phyloP scores from a whole-genome alignment of 2,329 filamentous ascomycete species.

The Diaporthe citri region DNA sequence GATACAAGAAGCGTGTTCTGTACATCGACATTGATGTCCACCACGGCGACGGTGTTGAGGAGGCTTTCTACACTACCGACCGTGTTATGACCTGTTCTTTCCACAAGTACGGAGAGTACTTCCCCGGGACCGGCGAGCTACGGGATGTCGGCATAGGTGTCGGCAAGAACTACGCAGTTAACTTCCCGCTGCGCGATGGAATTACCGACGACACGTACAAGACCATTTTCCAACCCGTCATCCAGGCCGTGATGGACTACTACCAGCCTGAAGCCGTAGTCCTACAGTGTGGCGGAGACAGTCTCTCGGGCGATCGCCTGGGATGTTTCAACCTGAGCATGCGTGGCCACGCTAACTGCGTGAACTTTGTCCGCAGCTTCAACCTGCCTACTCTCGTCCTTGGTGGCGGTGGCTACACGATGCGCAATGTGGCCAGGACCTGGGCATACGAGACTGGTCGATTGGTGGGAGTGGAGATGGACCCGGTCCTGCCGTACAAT shows the following conservation, averaged over 20 bases:
- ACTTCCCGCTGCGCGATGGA: conserved; percentile 91
- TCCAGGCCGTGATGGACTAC: conserved; percentile 85
- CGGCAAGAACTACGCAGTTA: conserved; percentile 90
- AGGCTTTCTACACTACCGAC: conserved; percentile 86
- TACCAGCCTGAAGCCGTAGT: conserved; percentile 94
- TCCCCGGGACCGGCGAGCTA: conserved; percentile 90
- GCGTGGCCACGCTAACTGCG: conserved; percentile 93
- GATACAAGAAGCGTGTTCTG: conserved; percentile 92
- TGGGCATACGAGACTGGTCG: conserved; percentile 98
- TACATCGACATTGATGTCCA: conserved; percentile 96
- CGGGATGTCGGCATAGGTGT: conserved; percentile 88
- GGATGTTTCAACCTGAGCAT: conserved; percentile 99
- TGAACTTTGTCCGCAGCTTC: conserved; percentile 90
- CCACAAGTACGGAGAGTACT: conserved; percentile 96
- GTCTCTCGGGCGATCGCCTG: conserved; percentile 90
- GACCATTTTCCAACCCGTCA: conserved; percentile 91
- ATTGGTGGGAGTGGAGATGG: conserved; percentile 85
- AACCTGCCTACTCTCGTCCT: conserved; percentile 89
- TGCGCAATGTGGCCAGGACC: conserved; percentile 94
- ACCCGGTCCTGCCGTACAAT: conserved; percentile 89
- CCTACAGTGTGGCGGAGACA: conserved; percentile 95
- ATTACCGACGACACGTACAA: conserved; percentile 93
- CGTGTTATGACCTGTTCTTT: conserved; percentile 92
- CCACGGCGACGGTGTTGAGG: conserved; percentile 87
- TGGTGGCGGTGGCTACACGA: conserved; percentile 96